phyloP scores from a whole-genome alignment of 768 basidiomycete species.

The Coprinopsis cinerea region DNA sequence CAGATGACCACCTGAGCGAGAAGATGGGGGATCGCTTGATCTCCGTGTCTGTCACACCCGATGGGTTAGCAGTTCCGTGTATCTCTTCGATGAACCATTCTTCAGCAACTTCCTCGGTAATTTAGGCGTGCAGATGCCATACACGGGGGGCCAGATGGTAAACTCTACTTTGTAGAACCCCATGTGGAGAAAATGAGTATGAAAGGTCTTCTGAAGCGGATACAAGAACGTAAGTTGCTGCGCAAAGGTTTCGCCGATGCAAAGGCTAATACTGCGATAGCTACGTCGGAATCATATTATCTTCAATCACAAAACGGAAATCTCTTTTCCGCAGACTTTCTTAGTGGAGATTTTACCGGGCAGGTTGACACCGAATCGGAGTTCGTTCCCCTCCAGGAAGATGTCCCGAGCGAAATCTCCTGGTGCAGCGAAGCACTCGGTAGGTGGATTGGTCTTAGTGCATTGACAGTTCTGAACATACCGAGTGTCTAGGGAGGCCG shows the following conservation, averaged over 20 bases:
- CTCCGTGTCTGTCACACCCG: slow-evolving; percentile 77
- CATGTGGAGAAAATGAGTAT: slow-evolving; percentile 64
- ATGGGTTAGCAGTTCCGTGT: slow-evolving; percentile 55
- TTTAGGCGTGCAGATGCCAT: slow-evolving; percentile 74
- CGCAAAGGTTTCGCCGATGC: background rate
- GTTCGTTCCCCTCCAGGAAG: slow-evolving; percentile 52
- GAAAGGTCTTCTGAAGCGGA: slow-evolving; percentile 40
- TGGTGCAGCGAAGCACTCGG: slow-evolving; percentile 81
- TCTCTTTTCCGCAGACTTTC: slow-evolving; percentile 47
- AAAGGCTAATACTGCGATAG: slow-evolving; percentile 23
- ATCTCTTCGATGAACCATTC: background rate
- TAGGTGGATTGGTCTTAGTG: slow-evolving; percentile 32
- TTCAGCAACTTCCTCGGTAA: slow-evolving; percentile 13
- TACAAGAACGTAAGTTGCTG: slow-evolving; percentile 10
- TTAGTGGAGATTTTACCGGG: slow-evolving; percentile 23
- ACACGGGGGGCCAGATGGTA: slow-evolving; percentile 43
- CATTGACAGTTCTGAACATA: background rate
- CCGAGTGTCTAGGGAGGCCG: slow-evolving; percentile 32
- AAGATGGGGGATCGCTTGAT: slow-evolving; percentile 49
- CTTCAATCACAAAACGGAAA: slow-evolving; percentile 94
- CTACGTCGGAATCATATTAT: slow-evolving; percentile 46
- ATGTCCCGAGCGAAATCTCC: slow-evolving; percentile 60
- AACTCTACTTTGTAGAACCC: slow-evolving; percentile 74
- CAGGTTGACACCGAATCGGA: slow-evolving; percentile 41
- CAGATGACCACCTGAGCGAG: slow-evolving; percentile 53